Evolutionary conservation across 768 basidiomycete species (phyloP), one percentile per base, ranked within the genome.

Genomic region (Tephrocybe sp.): DNA sequence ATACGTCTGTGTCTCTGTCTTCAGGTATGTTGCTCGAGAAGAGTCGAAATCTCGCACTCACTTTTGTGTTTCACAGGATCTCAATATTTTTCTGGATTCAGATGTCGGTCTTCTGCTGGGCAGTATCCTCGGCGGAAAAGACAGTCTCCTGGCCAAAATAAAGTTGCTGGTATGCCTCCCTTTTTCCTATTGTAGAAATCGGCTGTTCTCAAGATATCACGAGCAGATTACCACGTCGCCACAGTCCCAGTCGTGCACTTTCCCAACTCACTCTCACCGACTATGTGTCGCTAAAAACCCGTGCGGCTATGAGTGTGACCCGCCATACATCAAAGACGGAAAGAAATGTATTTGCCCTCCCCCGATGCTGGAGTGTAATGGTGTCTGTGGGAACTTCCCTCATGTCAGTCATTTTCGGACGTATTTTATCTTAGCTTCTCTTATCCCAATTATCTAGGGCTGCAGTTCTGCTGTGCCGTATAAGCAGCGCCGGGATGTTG

Each of bases 311-410:
- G 46, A 51, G 12, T 60, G 57, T 26, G 54, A 58, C 34, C 42
- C 44, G 11, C 54, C 57, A 5, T 60, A 58, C 24, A 42, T 56
- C 34, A 41, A 42, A 18, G 27, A 40, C 9, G 52, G 52, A 15
- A 34, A 65, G 36, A 44, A 58, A 21, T 77, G 76, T 45, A 62
- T 70, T 19, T 78, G 75, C 49, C 52, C 63, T 24, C 44, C 57
- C 19, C 71, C 72, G 1, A 57, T 70, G 46, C 52, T 51, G 9
- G 60, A 65, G 18, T 77, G 75, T 53, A 76, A 78, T 47, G 75
- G 72, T 7, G 56, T 67, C 41, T 78, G 75, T 42, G 68, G 50
- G 34, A 60, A 47, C 25, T 67, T 64, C 46, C 59, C 61, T 24
- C 57, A 62, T 47, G 69, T 68, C 44, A 65, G 74, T 50, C 52